These are phyloP conservation scores for Populus hybrid DNA, from an alignment of 441 rosid species.

Conservation along the genomic window DNA sequence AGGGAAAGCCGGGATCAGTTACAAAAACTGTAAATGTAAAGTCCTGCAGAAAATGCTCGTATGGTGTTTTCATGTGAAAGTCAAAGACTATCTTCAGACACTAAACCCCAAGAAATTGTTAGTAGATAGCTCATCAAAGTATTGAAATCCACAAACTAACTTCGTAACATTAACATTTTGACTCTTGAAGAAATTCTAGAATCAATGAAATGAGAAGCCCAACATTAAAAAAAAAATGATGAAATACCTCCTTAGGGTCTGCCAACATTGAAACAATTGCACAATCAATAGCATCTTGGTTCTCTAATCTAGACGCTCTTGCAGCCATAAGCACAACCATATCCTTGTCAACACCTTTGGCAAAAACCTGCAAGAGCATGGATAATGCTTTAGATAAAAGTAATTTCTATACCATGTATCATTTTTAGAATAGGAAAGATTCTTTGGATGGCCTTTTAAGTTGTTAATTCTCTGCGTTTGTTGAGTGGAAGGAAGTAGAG, in stretches of 20 bases:
- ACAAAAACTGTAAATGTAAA: slow-evolving; percentile 3
- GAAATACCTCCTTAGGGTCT: slow-evolving; percentile 83
- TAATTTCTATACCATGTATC: neutral
- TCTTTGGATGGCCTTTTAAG: slow-evolving; percentile 2
- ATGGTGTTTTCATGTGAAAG: neutral
- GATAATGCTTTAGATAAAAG: neutral
- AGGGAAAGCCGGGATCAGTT: neutral
- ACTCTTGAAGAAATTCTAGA: neutral
- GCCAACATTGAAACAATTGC: slow-evolving; percentile 80
- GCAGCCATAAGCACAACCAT: slow-evolving; percentile 63
- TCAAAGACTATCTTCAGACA: neutral
- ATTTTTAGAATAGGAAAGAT: neutral
- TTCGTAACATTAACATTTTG: neutral
- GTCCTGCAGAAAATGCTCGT: neutral
- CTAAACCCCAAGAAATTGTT: neutral
- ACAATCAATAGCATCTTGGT: slow-evolving; percentile 74
- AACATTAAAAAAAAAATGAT: neutral
- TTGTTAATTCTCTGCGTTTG: neutral
- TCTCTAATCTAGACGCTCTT: slow-evolving; percentile 71
- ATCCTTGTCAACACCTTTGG: slow-evolving; percentile 53
- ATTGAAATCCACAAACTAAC: neutral
- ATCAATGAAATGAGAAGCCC: neutral
- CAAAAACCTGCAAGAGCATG: slow-evolving; percentile 48
- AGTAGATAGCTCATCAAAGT: neutral
- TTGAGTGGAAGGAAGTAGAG: neutral